Conservation (phyloP, 2,329 filamentous ascomycete genomes). For the Didymella exigua region DNA sequence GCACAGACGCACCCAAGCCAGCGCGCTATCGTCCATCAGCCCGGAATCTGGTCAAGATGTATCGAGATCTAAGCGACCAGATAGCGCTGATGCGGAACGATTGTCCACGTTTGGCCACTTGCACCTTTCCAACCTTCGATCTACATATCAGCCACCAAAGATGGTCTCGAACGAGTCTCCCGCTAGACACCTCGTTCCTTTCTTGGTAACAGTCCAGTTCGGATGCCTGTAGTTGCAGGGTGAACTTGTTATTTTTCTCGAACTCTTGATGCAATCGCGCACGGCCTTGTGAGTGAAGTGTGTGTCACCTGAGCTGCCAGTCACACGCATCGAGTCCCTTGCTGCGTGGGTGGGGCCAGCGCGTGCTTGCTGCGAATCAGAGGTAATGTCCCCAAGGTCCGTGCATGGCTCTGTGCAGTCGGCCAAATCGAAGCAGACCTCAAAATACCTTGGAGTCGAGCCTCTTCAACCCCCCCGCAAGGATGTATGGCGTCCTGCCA, state of each 20-base stretch:
- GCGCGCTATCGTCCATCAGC: background rate
- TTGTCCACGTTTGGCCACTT: background rate
- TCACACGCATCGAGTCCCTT: background rate
- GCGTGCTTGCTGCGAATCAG: slow-evolving; percentile 2
- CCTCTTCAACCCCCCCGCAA: background rate
- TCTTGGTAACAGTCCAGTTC: background rate
- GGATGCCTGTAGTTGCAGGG: background rate
- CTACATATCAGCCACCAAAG: background rate
- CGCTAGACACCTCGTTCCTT: background rate
- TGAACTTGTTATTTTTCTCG: background rate
- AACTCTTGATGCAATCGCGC: background rate
- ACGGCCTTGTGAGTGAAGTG: background rate
- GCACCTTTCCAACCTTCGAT: background rate
- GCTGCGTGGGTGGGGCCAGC: background rate
- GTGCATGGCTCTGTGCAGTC: background rate
- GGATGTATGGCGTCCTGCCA: background rate
- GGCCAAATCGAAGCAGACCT: background rate
- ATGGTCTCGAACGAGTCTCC: background rate
- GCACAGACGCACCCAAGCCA: background rate
- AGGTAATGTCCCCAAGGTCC: background rate
- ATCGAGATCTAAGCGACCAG: background rate
- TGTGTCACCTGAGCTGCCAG: background rate
- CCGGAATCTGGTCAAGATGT: slow-evolving; percentile 5
- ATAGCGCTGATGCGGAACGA: background rate
- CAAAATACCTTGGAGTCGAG: background rate